A percentile compares a stretch with the other conserved stretches of the same genome.
Evolutionary conservation across 2,329 filamentous ascomycete genomes (phyloP).

Genomic region (Fusarium torreyae): DNA sequence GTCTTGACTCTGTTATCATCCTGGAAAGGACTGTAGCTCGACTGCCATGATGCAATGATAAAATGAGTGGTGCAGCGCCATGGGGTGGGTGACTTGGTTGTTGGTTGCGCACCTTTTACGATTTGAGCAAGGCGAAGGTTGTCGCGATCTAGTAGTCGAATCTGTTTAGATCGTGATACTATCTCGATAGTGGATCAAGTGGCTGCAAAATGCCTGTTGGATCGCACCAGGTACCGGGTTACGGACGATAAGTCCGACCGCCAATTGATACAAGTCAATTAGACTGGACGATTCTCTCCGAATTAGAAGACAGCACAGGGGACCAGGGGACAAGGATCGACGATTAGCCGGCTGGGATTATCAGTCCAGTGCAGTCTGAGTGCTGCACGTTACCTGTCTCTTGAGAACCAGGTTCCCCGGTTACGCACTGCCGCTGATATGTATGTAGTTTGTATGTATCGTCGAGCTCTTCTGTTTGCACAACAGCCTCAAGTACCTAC

Average conservation of each 20-base stretch:
- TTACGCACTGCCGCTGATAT: constrained; percentile 1
- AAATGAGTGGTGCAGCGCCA: neutral
- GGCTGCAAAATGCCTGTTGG: constrained; percentile 35
- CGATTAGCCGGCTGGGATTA: constrained; percentile 12
- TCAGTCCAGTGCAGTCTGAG: constrained; percentile 2
- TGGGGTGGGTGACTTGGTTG: constrained; percentile 1
- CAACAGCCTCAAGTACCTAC: neutral
- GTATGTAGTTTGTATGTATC: neutral
- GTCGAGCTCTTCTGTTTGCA: neutral
- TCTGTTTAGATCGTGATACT: constrained; percentile 41
- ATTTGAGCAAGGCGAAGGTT: constrained; percentile 34
- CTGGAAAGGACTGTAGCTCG: neutral
- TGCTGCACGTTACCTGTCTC: constrained; percentile 6
- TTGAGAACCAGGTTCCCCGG: constrained; percentile 24
- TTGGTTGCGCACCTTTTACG: constrained; percentile 23
- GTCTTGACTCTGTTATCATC: constrained; percentile 3
- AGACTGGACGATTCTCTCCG: constrained; percentile 24
- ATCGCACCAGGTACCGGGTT: constrained; percentile 40
- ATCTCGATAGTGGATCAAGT: constrained; percentile 48
- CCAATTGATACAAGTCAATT: constrained; percentile 15
- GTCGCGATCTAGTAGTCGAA: constrained; percentile 37
- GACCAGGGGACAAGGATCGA: constrained; percentile 26
- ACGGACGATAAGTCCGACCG: constrained; percentile 21
- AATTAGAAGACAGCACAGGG: constrained; percentile 13
- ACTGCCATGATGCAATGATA: neutral